These are phyloP conservation scores for Parietichytrium sp. DNA, from an alignment of 108 stramenopile species.

Conservation along the genomic window DNA sequence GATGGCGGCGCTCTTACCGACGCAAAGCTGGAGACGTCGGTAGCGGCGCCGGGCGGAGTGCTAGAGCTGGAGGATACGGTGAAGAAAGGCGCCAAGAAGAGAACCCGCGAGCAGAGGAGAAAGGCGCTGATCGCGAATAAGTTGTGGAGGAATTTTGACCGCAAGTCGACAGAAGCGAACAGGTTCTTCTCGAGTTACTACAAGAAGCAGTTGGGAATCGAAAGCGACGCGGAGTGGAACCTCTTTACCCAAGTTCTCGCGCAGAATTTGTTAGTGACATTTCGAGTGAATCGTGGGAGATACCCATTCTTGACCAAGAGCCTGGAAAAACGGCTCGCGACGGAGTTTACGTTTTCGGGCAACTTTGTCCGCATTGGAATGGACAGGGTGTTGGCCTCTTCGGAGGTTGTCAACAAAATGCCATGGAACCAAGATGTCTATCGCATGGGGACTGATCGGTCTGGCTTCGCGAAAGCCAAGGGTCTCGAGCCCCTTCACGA, in stretches of 20 bases:
- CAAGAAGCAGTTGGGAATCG: neutral
- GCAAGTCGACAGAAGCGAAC: constrained; percentile 2
- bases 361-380: constrained; percentile 27
- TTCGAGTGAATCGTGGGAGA: neutral
- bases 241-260: neutral
- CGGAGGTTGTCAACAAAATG: constrained; percentile 13
- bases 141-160: constrained; percentile 33
- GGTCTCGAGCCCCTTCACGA: constrained; percentile 4
- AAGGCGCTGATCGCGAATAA: constrained; percentile 6
- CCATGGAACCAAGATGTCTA: neutral
- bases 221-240: neutral
- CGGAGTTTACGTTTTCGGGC: neutral
- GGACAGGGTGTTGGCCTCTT: neutral
- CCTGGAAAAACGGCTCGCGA: neutral
- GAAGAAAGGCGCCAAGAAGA: no score
- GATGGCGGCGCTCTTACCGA: no score
- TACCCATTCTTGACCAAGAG: neutral
- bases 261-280: neutral
- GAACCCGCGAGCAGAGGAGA: no score
- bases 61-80: no score
- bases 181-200: constrained; percentile 6
- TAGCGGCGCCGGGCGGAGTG: no score
- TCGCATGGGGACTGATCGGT: constrained; percentile 7
- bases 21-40: no score
- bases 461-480: constrained; percentile 1